A percentile compares a stretch with the other conserved stretches of the same genome.
These are phyloP conservation scores for Lepiota subincarnata DNA, from an alignment of 768 basidiomycete genomes.

Conservation along the genomic window DNA sequence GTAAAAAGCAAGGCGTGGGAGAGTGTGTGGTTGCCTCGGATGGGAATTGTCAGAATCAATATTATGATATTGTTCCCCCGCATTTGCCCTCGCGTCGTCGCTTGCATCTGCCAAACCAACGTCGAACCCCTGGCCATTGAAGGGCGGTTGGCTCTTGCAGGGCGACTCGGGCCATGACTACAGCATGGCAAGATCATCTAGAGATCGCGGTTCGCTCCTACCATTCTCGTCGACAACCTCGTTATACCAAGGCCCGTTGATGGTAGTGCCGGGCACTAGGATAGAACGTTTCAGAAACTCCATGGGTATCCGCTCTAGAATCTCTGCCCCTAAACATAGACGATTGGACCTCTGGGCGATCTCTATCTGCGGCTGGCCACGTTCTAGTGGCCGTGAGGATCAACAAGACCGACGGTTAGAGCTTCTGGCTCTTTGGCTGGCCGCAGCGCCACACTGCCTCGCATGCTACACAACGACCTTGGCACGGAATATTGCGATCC, in stretches of 20 bases:
- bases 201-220: background rate
- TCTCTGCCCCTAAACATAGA: conserved; percentile 4
- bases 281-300: background rate
- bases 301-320: background rate
- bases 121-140: background rate
- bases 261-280: background rate
- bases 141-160: background rate
- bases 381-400: background rate
- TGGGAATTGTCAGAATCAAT: conserved; percentile 1
- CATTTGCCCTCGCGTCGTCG: background rate
- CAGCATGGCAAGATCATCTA: background rate
- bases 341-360: background rate
- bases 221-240: background rate
- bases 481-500: background rate
- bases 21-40: conserved; percentile 3
- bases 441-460: background rate
- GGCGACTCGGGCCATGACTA: background rate
- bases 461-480: background rate
- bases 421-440: background rate
- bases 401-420: background rate
- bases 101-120: background rate
- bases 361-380: background rate
- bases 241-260: background rate
- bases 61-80: background rate
- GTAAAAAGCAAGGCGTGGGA: conserved; percentile 9